A percentile compares a stretch with the other conserved stretches of the same genome.
Conservation (phyloP, 495 filamentous ascomycete species). For the Jackrogersella minutella region DNA sequence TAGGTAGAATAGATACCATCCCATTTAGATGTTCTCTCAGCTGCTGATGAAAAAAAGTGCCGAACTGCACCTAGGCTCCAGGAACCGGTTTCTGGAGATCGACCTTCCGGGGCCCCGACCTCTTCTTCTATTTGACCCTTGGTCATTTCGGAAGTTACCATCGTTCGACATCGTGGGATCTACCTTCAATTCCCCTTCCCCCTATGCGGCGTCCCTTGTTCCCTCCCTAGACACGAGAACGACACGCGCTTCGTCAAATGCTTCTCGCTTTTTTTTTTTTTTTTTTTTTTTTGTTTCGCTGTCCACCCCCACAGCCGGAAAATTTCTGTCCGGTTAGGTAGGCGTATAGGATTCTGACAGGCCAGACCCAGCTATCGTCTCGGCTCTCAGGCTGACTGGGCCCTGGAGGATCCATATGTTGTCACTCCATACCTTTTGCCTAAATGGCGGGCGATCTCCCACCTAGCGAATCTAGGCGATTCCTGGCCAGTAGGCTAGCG, state of each 20-base stretch:
- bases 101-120: conserved; percentile 39
- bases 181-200: conserved; percentile 17
- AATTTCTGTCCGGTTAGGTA: conserved; percentile 32
- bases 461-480: conserved; percentile 35
- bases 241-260: conserved; percentile 1
- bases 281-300: too few relatives aligned
- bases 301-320: conserved; percentile 30
- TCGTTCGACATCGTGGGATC: conserved; percentile 29
- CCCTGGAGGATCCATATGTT: conserved; percentile 25
- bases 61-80: conserved; percentile 39
- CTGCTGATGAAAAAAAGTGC: conserved; percentile 39
- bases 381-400: conserved; percentile 34
- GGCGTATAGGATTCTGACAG: conserved; percentile 21
- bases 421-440: conserved; percentile 45
- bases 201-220: conserved; percentile 25
- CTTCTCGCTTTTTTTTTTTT: conserved; percentile 1
- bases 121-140: conserved; percentile 27
- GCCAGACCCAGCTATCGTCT: conserved; percentile 34
- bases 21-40: conserved; percentile 12
- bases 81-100: conserved; percentile 44
- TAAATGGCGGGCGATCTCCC: conserved; percentile 41
- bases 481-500: conserved; percentile 22
- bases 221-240: conserved; percentile 11
- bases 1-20: conserved; percentile 15
- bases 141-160: conserved; percentile 29